These are phyloP conservation scores for Saccharomyces mikatae DNA, from an alignment of 805 yeast species.

Conservation along the genomic window DNA sequence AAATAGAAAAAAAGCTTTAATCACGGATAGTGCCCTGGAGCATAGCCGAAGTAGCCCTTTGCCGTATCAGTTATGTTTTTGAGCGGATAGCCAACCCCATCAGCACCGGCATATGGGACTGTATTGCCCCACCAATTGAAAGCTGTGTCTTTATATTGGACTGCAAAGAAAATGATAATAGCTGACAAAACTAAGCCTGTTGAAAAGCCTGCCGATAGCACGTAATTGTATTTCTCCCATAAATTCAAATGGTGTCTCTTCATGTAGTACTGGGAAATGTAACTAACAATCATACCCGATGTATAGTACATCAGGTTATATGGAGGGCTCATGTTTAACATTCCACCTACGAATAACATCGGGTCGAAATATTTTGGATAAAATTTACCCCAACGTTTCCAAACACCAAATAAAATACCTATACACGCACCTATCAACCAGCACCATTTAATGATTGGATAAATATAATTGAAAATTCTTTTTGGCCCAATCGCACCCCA, in stretches of 20 bases:
- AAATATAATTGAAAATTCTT: conserved; percentile 47
- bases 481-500: conserved; percentile 53
- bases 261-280: conserved; percentile 42
- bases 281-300: conserved; percentile 26
- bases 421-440: conserved; percentile 47
- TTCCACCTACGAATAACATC: conserved; percentile 44
- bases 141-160: conserved; percentile 35
- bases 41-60: conserved; percentile 21
- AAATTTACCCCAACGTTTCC: conserved; percentile 24
- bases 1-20: background rate
- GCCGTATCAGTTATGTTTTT: conserved; percentile 9
- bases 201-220: conserved; percentile 47
- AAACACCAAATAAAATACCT: conserved; percentile 26
- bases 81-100: conserved; percentile 10
- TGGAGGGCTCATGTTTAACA: conserved; percentile 42
- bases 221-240: conserved; percentile 47
- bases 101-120: conserved; percentile 23
- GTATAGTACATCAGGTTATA: conserved; percentile 35
- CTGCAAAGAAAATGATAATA: conserved; percentile 43
- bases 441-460: conserved; percentile 57
- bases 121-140: conserved; percentile 63
- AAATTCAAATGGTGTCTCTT: conserved; percentile 42
- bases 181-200: conserved; percentile 60
- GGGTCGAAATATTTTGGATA: conserved; percentile 38
- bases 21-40: conserved; percentile 29